These are phyloP conservation scores for Aspergillus ellipticus DNA, from an alignment of 495 filamentous ascomycete species.

Conservation along the genomic window DNA sequence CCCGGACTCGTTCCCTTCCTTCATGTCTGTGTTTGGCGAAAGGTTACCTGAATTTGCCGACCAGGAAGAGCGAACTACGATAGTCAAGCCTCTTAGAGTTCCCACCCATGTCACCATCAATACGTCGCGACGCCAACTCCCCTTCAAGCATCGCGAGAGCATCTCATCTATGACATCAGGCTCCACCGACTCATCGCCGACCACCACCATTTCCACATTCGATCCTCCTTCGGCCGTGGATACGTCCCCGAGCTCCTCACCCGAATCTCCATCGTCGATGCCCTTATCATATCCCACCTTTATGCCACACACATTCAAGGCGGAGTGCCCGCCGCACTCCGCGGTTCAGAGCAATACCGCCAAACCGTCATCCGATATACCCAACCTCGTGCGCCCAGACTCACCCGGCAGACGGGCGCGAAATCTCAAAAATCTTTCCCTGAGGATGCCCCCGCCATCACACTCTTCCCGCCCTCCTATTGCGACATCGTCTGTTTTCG, in stretches of 20 bases:
- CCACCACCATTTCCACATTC: conserved; percentile 89
- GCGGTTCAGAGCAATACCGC: conserved; percentile 22
- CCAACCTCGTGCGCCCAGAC: conserved; percentile 36
- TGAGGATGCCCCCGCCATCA: conserved; percentile 66
- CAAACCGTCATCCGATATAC: conserved; percentile 31
- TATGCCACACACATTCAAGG: conserved; percentile 25
- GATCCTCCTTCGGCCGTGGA: conserved; percentile 87
- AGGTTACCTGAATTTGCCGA: conserved; percentile 21
- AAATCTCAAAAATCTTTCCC: conserved; percentile 90
- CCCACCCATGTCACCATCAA: conserved; percentile 33
- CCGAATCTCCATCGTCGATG: conserved; percentile 73
- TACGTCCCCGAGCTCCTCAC: conserved; percentile 86
- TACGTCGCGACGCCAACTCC: conserved; percentile 27
- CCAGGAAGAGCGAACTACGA: conserved; percentile 28
- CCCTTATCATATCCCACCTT: conserved; percentile 40
- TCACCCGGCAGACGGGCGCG: conserved; percentile 71
- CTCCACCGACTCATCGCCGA: conserved; percentile 91
- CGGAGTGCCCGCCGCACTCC: conserved; percentile 24
- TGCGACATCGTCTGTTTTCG: conserved; percentile 44
- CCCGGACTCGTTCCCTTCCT: conserved; percentile 65
- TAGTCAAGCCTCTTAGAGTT: conserved; percentile 24
- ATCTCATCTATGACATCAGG: conserved; percentile 73
- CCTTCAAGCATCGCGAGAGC: conserved; percentile 40
- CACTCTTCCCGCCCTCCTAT: conserved; percentile 45
- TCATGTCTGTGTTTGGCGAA: conserved; percentile 65